phyloP scores from a whole-genome alignment of 768 basidiomycete species.

The Termitomyces sp. region DNA sequence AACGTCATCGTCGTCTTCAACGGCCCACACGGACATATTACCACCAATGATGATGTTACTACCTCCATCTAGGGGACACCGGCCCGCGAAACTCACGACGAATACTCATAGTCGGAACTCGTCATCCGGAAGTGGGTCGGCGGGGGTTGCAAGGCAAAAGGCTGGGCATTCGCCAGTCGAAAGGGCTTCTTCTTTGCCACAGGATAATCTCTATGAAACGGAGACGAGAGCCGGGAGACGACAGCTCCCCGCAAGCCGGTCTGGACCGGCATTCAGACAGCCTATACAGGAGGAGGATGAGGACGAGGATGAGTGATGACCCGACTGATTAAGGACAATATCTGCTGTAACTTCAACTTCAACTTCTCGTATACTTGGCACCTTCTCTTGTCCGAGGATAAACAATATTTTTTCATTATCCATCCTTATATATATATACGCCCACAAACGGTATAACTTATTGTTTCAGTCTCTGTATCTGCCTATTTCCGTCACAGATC shows the following conservation, averaged over 20 bases:
- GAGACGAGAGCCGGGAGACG: constrained; percentile 57
- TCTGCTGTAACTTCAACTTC: background rate
- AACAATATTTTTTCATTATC: background rate
- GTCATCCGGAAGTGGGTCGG: constrained; percentile 15
- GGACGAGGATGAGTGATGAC: constrained; percentile 61
- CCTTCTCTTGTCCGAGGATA: background rate
- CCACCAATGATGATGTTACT: constrained; percentile 32
- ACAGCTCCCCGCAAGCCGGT: constrained; percentile 61
- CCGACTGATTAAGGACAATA: background rate
- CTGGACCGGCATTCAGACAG: constrained; percentile 66
- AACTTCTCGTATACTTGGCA: background rate
- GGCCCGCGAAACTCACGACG: constrained; percentile 30
- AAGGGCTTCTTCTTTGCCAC: constrained; percentile 53
- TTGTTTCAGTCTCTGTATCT: constrained; percentile 5
- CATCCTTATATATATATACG: background rate
- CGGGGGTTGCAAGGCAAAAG: constrained; percentile 30
- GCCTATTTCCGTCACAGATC: constrained; percentile 3
- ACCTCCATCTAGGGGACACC: constrained; percentile 45
- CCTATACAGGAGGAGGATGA: constrained; percentile 85
- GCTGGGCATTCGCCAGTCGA: constrained; percentile 56
- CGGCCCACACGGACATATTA: constrained; percentile 28
- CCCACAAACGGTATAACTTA: background rate
- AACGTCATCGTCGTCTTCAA: constrained; percentile 21
- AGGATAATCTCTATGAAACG: constrained; percentile 41
- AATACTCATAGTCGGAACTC: constrained; percentile 14